These are phyloP conservation scores for Mediolabrus comicus DNA, from an alignment of 108 stramenopile species.

Conservation along the genomic window DNA sequence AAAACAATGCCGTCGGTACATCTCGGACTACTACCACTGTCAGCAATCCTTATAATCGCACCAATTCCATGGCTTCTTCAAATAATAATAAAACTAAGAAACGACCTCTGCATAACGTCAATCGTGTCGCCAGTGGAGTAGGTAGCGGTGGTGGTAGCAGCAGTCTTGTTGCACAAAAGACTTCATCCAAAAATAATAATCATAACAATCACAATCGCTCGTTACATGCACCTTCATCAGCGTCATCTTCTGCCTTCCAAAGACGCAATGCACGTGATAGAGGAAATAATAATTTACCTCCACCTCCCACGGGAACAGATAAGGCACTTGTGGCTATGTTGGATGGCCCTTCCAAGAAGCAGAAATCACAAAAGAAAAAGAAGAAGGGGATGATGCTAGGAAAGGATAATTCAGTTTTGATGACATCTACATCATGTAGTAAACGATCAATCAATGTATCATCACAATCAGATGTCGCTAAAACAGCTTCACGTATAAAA, in stretches of 20 bases:
- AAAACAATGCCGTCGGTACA: neutral
- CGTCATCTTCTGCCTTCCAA: neutral
- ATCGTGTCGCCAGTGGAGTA: neutral
- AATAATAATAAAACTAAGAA: neutral
- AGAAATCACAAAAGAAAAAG: neutral
- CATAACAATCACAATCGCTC: neutral
- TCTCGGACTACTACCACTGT: neutral
- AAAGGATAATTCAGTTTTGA: neutral
- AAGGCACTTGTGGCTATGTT: neutral
- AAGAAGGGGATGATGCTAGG: neutral
- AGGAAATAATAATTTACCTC: neutral
- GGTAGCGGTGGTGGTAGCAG: neutral
- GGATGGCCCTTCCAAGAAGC: slow-evolving; percentile 2
- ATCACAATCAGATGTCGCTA: neutral
- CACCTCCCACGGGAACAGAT: slow-evolving; percentile 8
- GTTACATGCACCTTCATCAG: neutral
- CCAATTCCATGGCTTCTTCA: neutral
- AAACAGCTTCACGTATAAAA: neutral
- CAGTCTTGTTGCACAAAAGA: neutral
- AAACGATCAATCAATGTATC: too few species aligned
- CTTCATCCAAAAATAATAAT: neutral
- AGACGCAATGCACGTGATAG: slow-evolving; percentile 5
- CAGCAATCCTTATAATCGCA: neutral
- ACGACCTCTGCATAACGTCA: neutral
- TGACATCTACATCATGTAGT: neutral